These are phyloP conservation scores for Nematocida sp. DNA, from an alignment of 371 early-diverging fungal genomes.

Conservation along the genomic window DNA sequence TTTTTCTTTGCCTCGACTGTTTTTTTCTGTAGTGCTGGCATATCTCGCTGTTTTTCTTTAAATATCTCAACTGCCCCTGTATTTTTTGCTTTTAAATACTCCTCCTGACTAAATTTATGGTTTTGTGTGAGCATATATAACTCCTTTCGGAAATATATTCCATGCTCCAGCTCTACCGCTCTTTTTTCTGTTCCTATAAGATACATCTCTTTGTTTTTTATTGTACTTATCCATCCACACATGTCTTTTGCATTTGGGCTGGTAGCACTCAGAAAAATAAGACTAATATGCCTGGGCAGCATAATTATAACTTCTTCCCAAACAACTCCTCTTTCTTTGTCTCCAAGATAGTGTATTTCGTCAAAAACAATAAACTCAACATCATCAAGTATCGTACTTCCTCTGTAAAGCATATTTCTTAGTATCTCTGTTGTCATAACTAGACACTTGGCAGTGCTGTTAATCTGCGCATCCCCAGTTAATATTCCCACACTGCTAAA, in stretches of 20 bases:
- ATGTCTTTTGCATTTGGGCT: conserved; percentile 97
- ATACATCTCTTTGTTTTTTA: conserved; percentile 88
- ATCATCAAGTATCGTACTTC: conserved; percentile 88
- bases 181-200: conserved; percentile 90
- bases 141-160: conserved; percentile 72
- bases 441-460: conserved; percentile 85
- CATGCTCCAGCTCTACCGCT: conserved; percentile 92
- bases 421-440: conserved; percentile 99
- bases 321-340: conserved; percentile 91
- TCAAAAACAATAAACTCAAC: conserved; percentile 98
- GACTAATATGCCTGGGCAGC: conserved; percentile 74
- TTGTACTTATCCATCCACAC: conserved; percentile 97
- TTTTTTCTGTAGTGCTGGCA: background rate
- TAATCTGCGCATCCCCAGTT: conserved; percentile 96
- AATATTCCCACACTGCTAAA: conserved; percentile 88
- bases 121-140: conserved; percentile 27
- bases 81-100: conserved; percentile 40
- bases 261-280: conserved; percentile 92
- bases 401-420: conserved; percentile 90
- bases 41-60: conserved; percentile 22
- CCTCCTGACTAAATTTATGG: conserved; percentile 39
- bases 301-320: conserved; percentile 99
- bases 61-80: conserved; percentile 54
- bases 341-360: conserved; percentile 97
- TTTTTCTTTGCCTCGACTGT: conserved; percentile 56